Evolutionary conservation across 345 rosid genomes (phyloP).

Genomic region (Eucalyptus curtisii): DNA sequence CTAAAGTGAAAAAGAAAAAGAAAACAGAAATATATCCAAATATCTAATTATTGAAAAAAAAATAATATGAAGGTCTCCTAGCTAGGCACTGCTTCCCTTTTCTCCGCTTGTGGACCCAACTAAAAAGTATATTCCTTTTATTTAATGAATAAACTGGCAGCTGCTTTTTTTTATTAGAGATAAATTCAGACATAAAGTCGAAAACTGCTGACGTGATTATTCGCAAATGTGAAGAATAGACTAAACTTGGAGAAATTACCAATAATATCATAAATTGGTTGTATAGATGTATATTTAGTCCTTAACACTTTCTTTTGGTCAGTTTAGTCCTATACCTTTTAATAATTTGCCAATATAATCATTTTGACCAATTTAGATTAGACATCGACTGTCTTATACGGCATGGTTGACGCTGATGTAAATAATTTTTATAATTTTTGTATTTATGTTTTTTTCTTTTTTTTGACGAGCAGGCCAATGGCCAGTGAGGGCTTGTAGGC

Average conservation of each 20-base stretch:
- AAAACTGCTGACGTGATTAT: not conserved
- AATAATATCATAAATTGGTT: fast-evolving
- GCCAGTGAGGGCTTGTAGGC: no score
- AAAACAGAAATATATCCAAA: not conserved
- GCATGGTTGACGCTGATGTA: no score
- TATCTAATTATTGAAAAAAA: not conserved
- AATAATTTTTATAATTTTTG: no score
- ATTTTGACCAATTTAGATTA: fast-evolving
- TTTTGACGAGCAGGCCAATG: fast-evolving
- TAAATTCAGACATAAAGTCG: not conserved
- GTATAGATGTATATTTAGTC: not conserved
- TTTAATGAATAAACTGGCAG: not conserved
- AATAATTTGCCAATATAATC: no score
- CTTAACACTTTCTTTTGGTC: no score
- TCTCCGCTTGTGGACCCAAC: not conserved
- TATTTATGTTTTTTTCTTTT: no score
- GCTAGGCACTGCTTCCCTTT: not conserved
- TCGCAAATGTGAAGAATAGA: not conserved
- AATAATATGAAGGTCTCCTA: not conserved
- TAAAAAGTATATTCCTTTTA: not conserved
- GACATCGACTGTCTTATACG: not conserved
- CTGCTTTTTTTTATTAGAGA: not conserved
- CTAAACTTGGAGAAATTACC: not conserved
- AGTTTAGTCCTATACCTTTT: fast-evolving
- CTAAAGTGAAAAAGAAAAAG: not conserved